Percentiles rank a stretch among this genome's conserved stretches.
Conservation (phyloP, 768 basidiomycete genomes). For the Collybiopsis confluens region DNA sequence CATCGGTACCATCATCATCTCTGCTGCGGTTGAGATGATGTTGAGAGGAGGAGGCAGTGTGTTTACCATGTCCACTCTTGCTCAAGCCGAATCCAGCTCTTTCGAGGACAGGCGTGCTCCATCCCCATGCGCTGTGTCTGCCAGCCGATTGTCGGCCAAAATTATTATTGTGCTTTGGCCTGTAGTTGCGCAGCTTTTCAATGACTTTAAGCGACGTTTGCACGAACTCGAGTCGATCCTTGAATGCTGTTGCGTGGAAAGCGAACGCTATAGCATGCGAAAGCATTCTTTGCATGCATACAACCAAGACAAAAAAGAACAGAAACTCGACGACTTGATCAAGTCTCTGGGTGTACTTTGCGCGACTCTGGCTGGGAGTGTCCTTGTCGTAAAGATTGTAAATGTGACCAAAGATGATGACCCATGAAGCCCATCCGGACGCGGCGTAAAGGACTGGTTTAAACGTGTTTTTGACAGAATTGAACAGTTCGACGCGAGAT, state of each 20-base stretch:
- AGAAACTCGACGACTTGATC: constrained; percentile 64
- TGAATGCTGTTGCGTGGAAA: constrained; percentile 76
- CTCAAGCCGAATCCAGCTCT: constrained; percentile 40
- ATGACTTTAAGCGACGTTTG: constrained; percentile 50
- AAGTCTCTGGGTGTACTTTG: constrained; percentile 59
- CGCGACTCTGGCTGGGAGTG: constrained; percentile 40
- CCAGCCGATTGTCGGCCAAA: constrained; percentile 13
- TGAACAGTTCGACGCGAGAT: constrained; percentile 62
- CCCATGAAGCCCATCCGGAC: constrained; percentile 70
- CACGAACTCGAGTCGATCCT: constrained; percentile 63
- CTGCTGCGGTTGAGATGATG: neutral
- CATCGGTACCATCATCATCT: constrained; percentile 20
- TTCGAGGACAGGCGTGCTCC: constrained; percentile 37
- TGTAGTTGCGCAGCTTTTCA: constrained; percentile 64
- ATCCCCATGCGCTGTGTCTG: constrained; percentile 13
- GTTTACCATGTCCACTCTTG: constrained; percentile 19
- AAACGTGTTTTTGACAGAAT: constrained; percentile 61
- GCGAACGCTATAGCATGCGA: constrained; percentile 70
- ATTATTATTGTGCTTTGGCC: constrained; percentile 39
- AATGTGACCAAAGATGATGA: constrained; percentile 67
- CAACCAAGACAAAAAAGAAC: constrained; percentile 69
- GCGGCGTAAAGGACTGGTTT: constrained; percentile 74
- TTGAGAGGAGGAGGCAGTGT: neutral
- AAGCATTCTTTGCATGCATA: constrained; percentile 62
- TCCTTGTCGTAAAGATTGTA: constrained; percentile 48